Conservation (phyloP, 768 basidiomycete genomes). For the Goffeauzyma gilvescens region DNA sequence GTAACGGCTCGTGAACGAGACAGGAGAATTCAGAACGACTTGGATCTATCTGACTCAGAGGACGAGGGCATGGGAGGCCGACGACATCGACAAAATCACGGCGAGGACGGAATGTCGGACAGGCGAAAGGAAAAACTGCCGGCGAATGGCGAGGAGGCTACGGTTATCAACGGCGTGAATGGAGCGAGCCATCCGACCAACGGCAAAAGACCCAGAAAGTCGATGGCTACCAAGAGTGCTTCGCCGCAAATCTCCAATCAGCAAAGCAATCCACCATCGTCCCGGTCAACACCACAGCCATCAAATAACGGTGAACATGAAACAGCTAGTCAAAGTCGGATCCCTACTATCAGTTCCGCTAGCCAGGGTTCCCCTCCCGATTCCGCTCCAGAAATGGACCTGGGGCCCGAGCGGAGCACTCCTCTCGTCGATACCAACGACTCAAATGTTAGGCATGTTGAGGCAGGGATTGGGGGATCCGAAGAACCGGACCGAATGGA, state of each 20-base stretch:
- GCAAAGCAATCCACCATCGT: background rate
- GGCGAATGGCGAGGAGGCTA: background rate
- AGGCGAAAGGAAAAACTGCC: constrained; percentile 7
- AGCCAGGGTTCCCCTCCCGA: no score
- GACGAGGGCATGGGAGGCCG: constrained; percentile 86
- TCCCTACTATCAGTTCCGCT: no score
- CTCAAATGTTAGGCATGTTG: background rate
- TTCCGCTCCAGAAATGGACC: background rate
- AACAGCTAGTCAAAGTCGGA: no score
- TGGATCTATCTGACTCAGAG: constrained; percentile 88
- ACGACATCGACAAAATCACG: constrained; percentile 27
- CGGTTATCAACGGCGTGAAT: background rate
- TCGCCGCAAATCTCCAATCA: background rate
- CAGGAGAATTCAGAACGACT: constrained; percentile 59
- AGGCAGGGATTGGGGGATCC: background rate
- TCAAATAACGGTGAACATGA: background rate
- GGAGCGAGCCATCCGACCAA: background rate
- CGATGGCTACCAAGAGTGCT: background rate
- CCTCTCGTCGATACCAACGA: background rate
- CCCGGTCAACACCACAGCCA: constrained; percentile 6
- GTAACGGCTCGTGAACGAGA: constrained; percentile 55
- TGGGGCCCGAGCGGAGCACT: background rate
- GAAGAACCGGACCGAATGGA: background rate
- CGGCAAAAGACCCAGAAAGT: background rate
- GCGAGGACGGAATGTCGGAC: constrained; percentile 1